Evolutionary conservation across 148 eudicot species (phyloP).

Genomic region (Vaccinium myrtillus): DNA sequence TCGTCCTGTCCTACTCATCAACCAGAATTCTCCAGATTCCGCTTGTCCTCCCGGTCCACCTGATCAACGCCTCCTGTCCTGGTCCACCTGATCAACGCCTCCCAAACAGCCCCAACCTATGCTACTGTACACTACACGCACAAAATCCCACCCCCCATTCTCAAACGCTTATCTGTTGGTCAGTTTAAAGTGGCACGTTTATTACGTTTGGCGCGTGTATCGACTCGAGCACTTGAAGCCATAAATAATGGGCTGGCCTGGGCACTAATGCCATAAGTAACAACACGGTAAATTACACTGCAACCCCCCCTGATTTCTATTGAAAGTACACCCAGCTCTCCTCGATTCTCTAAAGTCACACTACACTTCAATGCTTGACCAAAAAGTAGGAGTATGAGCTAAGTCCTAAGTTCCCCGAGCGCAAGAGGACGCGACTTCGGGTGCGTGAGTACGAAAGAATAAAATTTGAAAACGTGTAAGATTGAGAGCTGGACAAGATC

Average conservation of each 20-base stretch:
- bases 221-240: background rate
- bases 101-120: no score
- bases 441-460: no score
- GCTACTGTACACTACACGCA: background rate
- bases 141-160: background rate
- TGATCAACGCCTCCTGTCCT: no score
- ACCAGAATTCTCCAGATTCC: background rate
- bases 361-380: background rate
- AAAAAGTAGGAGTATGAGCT: background rate
- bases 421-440: no score
- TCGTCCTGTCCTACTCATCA: background rate
- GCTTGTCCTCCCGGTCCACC: background rate
- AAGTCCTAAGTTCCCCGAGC: no score
- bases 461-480: no score
- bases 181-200: background rate
- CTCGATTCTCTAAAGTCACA: background rate
- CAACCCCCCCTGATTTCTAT: background rate
- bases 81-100: no score
- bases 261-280: background rate
- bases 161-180: background rate
- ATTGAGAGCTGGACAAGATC: no score
- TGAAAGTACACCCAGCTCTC: background rate
- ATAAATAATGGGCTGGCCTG: background rate
- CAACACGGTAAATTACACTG: background rate
- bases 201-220: background rate